Conservation (phyloP, 2,329 filamentous ascomycete genomes). For the Microcyclospora tardicrescens region DNA sequence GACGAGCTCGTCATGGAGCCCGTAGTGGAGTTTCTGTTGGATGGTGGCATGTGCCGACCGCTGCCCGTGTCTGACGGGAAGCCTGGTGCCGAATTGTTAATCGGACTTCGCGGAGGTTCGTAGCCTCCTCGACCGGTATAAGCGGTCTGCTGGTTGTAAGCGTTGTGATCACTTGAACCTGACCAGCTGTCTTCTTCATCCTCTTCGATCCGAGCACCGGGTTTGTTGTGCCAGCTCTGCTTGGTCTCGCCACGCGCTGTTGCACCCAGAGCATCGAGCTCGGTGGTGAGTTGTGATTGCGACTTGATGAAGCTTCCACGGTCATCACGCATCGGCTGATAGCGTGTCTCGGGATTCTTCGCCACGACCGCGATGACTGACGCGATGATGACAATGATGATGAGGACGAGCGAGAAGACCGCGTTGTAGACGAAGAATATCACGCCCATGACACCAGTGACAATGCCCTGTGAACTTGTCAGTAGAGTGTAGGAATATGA, state of each 20-base stretch:
- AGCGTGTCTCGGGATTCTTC: conserved; percentile 88
- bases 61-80: conserved; percentile 31
- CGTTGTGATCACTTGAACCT: conserved; percentile 26
- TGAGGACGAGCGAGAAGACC: conserved; percentile 64
- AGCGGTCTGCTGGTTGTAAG: conserved; percentile 16
- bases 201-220: conserved; percentile 51
- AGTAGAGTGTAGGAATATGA: neutral
- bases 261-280: conserved; percentile 78
- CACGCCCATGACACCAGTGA: conserved; percentile 78
- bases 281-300: conserved; percentile 72
- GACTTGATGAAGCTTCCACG: conserved; percentile 97
- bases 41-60: conserved; percentile 27
- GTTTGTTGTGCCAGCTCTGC: conserved; percentile 38
- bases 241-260: conserved; percentile 69
- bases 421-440: conserved; percentile 83
- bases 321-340: conserved; percentile 94
- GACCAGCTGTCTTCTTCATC: conserved; percentile 54
- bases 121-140: conserved; percentile 3
- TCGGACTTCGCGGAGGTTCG: conserved; percentile 1
- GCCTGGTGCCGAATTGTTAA: conserved; percentile 33
- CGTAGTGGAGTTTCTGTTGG: conserved; percentile 9
- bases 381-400: conserved; percentile 69
- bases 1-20: conserved; percentile 5
- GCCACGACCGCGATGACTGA: conserved; percentile 70
- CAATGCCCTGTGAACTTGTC: conserved; percentile 42